A percentile compares a stretch with the other conserved stretches of the same genome.
phyloP scores from a whole-genome alignment of 805 yeast genomes.

The Tetrapisispora namnaoensis region DNA sequence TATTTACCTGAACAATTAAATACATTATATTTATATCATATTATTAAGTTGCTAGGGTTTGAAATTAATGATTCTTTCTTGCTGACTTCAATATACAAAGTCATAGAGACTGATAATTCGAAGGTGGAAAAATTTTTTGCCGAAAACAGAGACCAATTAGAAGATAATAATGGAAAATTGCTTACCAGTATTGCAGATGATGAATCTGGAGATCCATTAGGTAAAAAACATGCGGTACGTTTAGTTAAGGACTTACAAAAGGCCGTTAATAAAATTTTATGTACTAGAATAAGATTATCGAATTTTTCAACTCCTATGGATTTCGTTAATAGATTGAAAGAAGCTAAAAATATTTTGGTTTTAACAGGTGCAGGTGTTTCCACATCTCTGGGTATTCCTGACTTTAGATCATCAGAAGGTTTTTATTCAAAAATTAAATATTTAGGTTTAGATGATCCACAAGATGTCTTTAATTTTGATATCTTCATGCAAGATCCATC shows the following conservation, averaged over 20 bases:
- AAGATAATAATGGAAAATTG: background rate
- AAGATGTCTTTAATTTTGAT: slow-evolving; percentile 71
- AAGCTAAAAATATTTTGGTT: slow-evolving; percentile 54
- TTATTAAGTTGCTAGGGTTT: slow-evolving; percentile 59
- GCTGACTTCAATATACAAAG: slow-evolving; percentile 26
- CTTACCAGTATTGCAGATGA: background rate
- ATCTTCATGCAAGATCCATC: slow-evolving; percentile 65
- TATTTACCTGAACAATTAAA: slow-evolving; percentile 54
- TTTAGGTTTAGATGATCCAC: slow-evolving; percentile 75
- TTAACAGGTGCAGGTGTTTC: slow-evolving; percentile 92
- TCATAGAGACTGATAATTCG: slow-evolving; percentile 17
- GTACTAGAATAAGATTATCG: slow-evolving; percentile 45
- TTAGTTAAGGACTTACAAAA: slow-evolving; percentile 44
- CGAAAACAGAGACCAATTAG: slow-evolving; percentile 1
- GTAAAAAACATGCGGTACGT: slow-evolving; percentile 37
- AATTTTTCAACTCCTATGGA: slow-evolving; percentile 50
- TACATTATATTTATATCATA: slow-evolving; percentile 43
- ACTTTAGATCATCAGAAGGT: slow-evolving; percentile 80
- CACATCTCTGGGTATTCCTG: slow-evolving; percentile 84
- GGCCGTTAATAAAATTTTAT: slow-evolving; percentile 54
- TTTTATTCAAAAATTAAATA: slow-evolving; percentile 59
- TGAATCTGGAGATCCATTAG: slow-evolving; percentile 25
- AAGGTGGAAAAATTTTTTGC: slow-evolving; percentile 7
- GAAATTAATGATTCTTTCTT: slow-evolving; percentile 25
- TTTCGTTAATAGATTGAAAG: slow-evolving; percentile 42